These are phyloP conservation scores for Thuidium tamariscinum DNA, from an alignment of 225 moss, liverwort and hornwort species.

Conservation along the genomic window DNA sequence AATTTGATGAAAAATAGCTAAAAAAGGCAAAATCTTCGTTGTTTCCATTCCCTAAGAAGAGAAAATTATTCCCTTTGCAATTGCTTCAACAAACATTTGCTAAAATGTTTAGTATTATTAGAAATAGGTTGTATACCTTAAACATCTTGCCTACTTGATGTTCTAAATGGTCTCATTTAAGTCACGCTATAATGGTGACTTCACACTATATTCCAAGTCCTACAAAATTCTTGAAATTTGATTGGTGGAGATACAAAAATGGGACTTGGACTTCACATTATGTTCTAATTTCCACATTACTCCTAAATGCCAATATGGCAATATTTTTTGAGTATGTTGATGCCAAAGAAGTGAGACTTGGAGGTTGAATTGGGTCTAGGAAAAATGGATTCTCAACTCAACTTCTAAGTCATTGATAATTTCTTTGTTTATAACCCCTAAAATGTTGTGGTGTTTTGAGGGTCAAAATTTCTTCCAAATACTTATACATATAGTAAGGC, in stretches of 20 bases:
- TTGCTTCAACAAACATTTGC: too few species aligned
- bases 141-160: background rate
- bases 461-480: background rate
- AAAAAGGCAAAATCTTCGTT: too few species aligned
- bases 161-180: background rate
- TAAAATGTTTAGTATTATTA: too few species aligned
- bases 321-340: background rate
- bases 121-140: too few species aligned
- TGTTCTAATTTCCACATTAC: background rate
- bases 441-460: background rate
- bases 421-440: background rate
- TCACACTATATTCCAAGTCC: too few species aligned
- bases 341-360: background rate
- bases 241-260: background rate
- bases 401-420: too few species aligned
- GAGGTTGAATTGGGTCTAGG: background rate
- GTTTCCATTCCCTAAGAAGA: too few species aligned
- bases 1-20: too few species aligned
- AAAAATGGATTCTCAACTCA: background rate
- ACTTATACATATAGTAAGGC: background rate
- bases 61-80: too few species aligned
- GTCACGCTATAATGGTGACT: background rate
- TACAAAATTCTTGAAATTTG: background rate
- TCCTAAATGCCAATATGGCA: rapidly evolving
- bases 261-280: background rate